Evolutionary conservation across 202 grass and related monocot genomes (phyloP), one percentile per base, ranked within the genome.

Genomic region (Schoenoplectus triqueter): DNA sequence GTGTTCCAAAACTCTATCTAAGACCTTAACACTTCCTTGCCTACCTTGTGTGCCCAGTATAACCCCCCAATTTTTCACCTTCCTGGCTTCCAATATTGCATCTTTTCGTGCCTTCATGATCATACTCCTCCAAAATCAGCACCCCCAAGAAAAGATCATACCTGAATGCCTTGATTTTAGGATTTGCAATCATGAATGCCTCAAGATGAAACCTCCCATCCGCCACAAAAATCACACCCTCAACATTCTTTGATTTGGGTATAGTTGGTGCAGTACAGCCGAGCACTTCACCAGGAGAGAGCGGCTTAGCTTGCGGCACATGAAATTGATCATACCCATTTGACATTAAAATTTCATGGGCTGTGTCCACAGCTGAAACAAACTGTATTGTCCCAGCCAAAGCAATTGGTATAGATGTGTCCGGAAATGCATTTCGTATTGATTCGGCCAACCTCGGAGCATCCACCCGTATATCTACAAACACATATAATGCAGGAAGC

Each of bases 121-220:
- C 95, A 13, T 98, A 98, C 73, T 92, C 85, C 87, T 95, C 93
- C 17, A 92, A 86, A 65, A 98, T 88, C 17, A 93, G 87, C 11
- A 93, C 74, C 0, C 95, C 95, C 4, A 95, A 90, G 68, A 93
- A 98, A 4, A 90, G 95, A 14, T 98, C 93, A 14, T 92, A 98
- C 13, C 93, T 89, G 50, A 92, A 98, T 63, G 95, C 95, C 84
- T 89, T 93, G 39, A 94, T 82, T 69, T 78, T 85, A 1, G 95
- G 93, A 20, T 98, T 98, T n/a, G 91, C 95, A 7, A 98, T 98
- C 95, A 95, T 98, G 86, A 98, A 98, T 1, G 95, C 95, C 63
- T 95, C 95, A 0, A 98, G 91, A 67, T 98, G 95, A 86, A 98
- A 98, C 79, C 95, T 79, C 41, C 95, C 95, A 5, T 98, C 95